Evolutionary conservation across 768 basidiomycete species (phyloP).

Genomic region (Wakefieldia striispora): DNA sequence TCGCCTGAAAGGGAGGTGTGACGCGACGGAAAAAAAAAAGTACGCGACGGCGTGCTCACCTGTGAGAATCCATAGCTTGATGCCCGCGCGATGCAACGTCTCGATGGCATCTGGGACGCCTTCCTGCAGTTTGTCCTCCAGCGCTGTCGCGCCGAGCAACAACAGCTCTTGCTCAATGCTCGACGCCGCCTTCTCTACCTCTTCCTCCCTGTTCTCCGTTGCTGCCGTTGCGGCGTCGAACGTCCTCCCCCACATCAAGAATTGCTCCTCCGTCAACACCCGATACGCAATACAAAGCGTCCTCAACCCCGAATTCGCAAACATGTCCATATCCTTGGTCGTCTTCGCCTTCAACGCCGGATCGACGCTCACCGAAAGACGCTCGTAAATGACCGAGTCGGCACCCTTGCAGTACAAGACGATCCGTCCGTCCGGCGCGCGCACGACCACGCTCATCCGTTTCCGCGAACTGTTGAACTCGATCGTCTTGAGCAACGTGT

Average conservation of each 20-base stretch:
- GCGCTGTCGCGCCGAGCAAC: slow-evolving; percentile 92
- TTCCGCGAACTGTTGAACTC: slow-evolving; percentile 96
- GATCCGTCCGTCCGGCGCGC: slow-evolving; percentile 78
- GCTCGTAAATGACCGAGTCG: slow-evolving; percentile 90
- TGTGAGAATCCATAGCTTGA: slow-evolving; percentile 97
- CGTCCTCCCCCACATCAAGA: slow-evolving; percentile 68
- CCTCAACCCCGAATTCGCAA: slow-evolving; percentile 89
- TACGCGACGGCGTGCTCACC: slow-evolving; percentile 43
- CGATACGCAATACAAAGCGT: slow-evolving; percentile 89
- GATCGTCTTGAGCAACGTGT: slow-evolving; percentile 73
- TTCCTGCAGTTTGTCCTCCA: slow-evolving; percentile 97
- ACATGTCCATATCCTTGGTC: slow-evolving; percentile 83
- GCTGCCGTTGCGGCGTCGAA: slow-evolving; percentile 84
- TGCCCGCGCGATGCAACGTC: slow-evolving; percentile 85
- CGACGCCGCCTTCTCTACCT: slow-evolving; percentile 85
- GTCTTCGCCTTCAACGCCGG: slow-evolving; percentile 72
- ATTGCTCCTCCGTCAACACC: slow-evolving; percentile 80
- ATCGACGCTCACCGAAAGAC: slow-evolving; percentile 78
- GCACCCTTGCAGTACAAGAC: slow-evolving; percentile 96
- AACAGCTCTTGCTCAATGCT: slow-evolving; percentile 75
- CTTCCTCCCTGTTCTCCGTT: slow-evolving; percentile 81
- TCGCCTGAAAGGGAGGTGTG: slow-evolving; percentile 55
- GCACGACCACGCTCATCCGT: slow-evolving; percentile 91
- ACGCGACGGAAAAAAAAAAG: not conserved
- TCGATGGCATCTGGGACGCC: slow-evolving; percentile 97